Evolutionary conservation across 2,329 filamentous ascomycete genomes (phyloP).

Genomic region (Tolypocladium capitatum): DNA sequence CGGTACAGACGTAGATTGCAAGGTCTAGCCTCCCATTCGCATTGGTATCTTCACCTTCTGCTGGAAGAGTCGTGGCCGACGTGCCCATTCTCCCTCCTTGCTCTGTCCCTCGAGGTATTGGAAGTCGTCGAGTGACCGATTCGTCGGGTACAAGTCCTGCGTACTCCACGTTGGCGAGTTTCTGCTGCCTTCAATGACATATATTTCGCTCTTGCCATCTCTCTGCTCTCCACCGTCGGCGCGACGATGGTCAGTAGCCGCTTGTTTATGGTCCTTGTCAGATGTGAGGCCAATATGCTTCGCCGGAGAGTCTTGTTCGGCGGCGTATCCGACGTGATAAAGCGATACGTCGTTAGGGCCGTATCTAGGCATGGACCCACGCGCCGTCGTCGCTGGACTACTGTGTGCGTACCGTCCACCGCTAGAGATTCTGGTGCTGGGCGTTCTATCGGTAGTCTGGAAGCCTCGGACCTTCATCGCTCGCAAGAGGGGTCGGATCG

Average conservation of each 20-base stretch:
- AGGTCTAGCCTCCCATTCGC: background rate
- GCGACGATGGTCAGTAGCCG: background rate
- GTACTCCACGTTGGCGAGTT: constrained; percentile 11
- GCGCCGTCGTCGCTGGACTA: constrained; percentile 9
- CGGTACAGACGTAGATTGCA: background rate
- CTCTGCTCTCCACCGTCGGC: constrained; percentile 5
- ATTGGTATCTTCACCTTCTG: background rate
- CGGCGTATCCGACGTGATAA: constrained; percentile 11
- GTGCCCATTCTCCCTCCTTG: constrained; percentile 11
- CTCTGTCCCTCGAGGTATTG: constrained; percentile 18
- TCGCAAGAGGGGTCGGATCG: constrained; percentile 40
- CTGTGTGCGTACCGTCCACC: constrained; percentile 14
- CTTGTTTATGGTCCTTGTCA: constrained; percentile 6
- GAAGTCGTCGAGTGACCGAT: constrained; percentile 15
- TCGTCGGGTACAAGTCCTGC: constrained; percentile 7
- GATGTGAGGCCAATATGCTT: constrained; percentile 8
- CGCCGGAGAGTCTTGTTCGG: constrained; percentile 1
- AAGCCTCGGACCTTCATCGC: constrained; percentile 34
- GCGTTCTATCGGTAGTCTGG: constrained; percentile 24
- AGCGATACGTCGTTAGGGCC: constrained; percentile 25
- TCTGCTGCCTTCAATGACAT: constrained; percentile 20
- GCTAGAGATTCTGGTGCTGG: constrained; percentile 15
- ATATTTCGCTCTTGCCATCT: constrained; percentile 20
- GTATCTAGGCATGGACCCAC: constrained; percentile 16
- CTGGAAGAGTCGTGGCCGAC: constrained; percentile 3